Conservation (phyloP, 768 basidiomycete species). For the Phlebiopsis gigantea region DNA sequence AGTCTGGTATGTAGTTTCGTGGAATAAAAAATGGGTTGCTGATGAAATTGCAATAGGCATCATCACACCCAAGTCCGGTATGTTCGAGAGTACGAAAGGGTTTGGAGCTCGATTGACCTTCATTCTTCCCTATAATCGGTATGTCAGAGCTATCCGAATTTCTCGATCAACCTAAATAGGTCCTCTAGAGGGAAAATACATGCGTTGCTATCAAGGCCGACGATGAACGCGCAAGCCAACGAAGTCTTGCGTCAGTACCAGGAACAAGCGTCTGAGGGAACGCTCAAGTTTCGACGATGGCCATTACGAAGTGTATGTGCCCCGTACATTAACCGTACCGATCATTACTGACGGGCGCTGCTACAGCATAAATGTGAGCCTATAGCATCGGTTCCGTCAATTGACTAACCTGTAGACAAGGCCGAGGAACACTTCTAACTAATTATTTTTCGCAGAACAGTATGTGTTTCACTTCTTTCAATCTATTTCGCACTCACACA, state of each 20-base stretch:
- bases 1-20: background rate
- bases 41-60: slow-evolving; percentile 2
- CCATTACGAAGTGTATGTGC: slow-evolving; percentile 58
- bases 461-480: slow-evolving; percentile 29
- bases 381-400: background rate
- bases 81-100: slow-evolving; percentile 2
- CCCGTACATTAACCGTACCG: background rate
- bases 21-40: background rate
- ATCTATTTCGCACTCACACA: background rate
- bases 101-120: slow-evolving; percentile 8
- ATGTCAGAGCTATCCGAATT: too few species aligned
- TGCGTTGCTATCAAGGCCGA: slow-evolving; percentile 37
- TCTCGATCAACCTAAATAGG: too few species aligned
- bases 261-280: slow-evolving; percentile 49
- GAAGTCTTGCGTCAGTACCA: slow-evolving; percentile 63
- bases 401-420: slow-evolving; percentile 33
- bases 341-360: slow-evolving; percentile 12
- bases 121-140: slow-evolving; percentile 14
- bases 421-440: slow-evolving; percentile 63
- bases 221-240: slow-evolving; percentile 42
- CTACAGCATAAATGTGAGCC: slow-evolving; percentile 64
- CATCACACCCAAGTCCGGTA: background rate
- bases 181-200: slow-evolving; percentile 60
- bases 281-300: slow-evolving; percentile 63
- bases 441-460: slow-evolving; percentile 87